A percentile compares a stretch with the other conserved stretches of the same genome.
These are phyloP conservation scores for Gossypium schwendimanii DNA, from an alignment of 441 rosid species.

Conservation along the genomic window DNA sequence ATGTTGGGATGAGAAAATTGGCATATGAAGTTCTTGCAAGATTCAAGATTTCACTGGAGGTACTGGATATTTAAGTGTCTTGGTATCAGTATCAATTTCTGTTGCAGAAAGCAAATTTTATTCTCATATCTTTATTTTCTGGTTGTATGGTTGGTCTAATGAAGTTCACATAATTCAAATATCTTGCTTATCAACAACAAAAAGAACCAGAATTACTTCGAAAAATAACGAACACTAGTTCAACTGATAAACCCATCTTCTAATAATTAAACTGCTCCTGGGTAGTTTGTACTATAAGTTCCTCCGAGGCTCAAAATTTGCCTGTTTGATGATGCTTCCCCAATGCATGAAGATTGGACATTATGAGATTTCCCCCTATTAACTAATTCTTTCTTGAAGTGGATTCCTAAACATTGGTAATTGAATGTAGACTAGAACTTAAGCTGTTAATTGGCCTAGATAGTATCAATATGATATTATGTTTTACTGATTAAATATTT, in stretches of 20 bases:
- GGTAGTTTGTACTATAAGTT: neutral
- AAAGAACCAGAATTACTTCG: neutral
- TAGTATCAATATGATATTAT: neutral
- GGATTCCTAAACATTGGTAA: neutral
- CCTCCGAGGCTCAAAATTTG: neutral
- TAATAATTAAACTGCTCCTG: neutral
- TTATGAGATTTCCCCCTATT: conserved; percentile 2
- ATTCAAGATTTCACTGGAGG: conserved; percentile 67
- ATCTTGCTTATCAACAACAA: neutral
- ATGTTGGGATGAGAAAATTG: conserved; percentile 72
- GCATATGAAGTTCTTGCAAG: conserved; percentile 66
- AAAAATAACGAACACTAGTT: neutral
- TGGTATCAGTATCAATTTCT: neutral
- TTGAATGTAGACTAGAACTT: neutral
- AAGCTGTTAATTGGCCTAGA: neutral
- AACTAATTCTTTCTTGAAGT: conserved; percentile 1
- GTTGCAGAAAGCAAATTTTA: neutral
- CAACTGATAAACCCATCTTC: neutral
- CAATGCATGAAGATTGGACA: neutral
- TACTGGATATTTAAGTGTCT: conserved; percentile 20
- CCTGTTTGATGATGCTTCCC: neutral
- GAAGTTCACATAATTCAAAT: neutral
- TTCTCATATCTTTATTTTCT: neutral
- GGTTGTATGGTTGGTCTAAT: neutral
- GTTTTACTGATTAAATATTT: neutral